Evolutionary conservation across 257 asterid genomes (phyloP).

Genomic region (Anisodus tanguticus): DNA sequence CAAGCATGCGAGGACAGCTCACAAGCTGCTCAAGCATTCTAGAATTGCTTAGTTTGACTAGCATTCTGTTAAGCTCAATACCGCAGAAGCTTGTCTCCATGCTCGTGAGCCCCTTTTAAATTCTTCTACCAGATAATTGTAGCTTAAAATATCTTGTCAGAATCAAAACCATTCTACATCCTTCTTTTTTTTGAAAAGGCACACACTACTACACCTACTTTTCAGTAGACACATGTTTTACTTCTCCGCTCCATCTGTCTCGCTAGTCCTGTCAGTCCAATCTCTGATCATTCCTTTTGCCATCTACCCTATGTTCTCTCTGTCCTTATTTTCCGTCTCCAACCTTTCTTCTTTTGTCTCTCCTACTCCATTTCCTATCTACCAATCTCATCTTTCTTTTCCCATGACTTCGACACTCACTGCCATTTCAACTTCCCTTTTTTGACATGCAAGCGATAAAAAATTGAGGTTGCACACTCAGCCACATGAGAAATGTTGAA

Average conservation of each 20-base stretch:
- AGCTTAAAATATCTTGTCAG: neutral
- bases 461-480: conserved; percentile 3
- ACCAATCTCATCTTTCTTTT: neutral
- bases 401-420: neutral
- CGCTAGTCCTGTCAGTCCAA: neutral
- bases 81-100: neutral
- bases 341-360: conserved; percentile 3
- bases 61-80: neutral
- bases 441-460: neutral
- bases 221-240: neutral
- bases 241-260: neutral
- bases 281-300: neutral
- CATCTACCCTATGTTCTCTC: neutral
- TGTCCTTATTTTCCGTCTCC: neutral
- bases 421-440: neutral
- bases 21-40: neutral
- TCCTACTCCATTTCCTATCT: neutral
- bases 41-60: neutral
- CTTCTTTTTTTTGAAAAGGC: neutral
- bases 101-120: neutral
- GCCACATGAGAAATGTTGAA: conserved; percentile 14
- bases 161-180: neutral
- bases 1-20: conserved; percentile 2
- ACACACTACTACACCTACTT: neutral
- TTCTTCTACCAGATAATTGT: neutral